Evolutionary conservation across 2,329 filamentous ascomycete genomes (phyloP).

Genomic region (Aureobasidium sp.): DNA sequence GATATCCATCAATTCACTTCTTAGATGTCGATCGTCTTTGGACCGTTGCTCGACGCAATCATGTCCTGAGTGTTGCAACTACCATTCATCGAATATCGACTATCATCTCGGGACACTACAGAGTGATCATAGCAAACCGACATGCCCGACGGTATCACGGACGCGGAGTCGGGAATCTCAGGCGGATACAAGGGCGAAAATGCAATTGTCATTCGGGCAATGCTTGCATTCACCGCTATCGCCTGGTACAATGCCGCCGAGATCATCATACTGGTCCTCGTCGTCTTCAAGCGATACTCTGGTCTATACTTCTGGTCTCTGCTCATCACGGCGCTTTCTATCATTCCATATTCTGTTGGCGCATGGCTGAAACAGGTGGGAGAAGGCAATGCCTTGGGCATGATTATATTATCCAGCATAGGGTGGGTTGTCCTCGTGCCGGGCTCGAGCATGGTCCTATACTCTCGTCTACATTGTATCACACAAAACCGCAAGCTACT

Average conservation of each 20-base stretch:
- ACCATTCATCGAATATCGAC: neutral
- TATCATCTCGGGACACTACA: neutral
- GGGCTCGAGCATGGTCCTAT: constrained; percentile 53
- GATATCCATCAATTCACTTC: no score
- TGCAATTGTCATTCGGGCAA: constrained; percentile 19
- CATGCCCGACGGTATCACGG: constrained; percentile 5
- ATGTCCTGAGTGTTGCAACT: neutral
- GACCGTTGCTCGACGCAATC: neutral
- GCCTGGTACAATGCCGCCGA: constrained; percentile 35
- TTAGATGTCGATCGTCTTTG: neutral
- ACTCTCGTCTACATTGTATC: constrained; percentile 53
- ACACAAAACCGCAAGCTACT: constrained; percentile 39
- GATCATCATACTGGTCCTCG: constrained; percentile 36
- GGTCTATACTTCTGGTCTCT: constrained; percentile 44
- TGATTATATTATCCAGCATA: constrained; percentile 38
- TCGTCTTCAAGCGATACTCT: constrained; percentile 38
- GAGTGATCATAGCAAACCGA: neutral
- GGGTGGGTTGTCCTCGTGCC: constrained; percentile 53
- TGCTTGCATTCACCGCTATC: constrained; percentile 22
- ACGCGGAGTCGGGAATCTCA: neutral
- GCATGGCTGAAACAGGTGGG: constrained; percentile 38
- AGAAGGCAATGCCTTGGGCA: constrained; percentile 23
- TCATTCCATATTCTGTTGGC: constrained; percentile 39
- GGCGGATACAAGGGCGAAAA: constrained; percentile 19
- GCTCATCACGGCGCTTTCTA: constrained; percentile 33